phyloP scores from a whole-genome alignment of 2,329 filamentous ascomycete species.

The Verticillium nubilum region DNA sequence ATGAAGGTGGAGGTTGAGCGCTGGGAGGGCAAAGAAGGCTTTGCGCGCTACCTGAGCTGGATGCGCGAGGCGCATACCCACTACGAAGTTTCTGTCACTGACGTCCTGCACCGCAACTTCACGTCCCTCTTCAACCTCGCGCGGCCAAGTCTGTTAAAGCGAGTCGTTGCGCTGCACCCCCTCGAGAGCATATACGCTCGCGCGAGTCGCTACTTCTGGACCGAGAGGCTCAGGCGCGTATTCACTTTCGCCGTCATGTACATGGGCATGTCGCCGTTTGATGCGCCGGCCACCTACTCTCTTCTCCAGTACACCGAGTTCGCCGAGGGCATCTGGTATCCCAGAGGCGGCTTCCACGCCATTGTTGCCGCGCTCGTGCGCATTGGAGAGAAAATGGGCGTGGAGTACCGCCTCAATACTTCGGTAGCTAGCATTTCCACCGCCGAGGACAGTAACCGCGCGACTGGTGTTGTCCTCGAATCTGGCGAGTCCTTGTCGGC shows the following conservation, averaged over 20 bases:
- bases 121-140: constrained; percentile 52
- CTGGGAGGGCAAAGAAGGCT: constrained; percentile 68
- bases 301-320: constrained; percentile 71
- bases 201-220: constrained; percentile 62
- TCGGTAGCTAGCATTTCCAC: constrained; percentile 52
- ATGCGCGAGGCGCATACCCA: constrained; percentile 62
- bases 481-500: constrained; percentile 54
- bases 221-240: constrained; percentile 61
- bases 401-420: constrained; percentile 55
- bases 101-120: constrained; percentile 66
- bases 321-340: constrained; percentile 73
- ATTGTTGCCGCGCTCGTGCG: constrained; percentile 58
- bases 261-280: constrained; percentile 75
- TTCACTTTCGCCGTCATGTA: constrained; percentile 81
- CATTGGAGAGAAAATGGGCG: constrained; percentile 57
- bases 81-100: constrained; percentile 61
- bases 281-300: constrained; percentile 69
- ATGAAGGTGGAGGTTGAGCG: constrained; percentile 69
- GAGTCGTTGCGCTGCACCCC: constrained; percentile 59
- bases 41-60: constrained; percentile 62
- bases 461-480: constrained; percentile 53
- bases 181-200: constrained; percentile 66
- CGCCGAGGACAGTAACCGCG: constrained; percentile 42
- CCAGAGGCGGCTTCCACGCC: constrained; percentile 63
- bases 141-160: constrained; percentile 50